Evolutionary conservation across 2,329 filamentous ascomycete species (phyloP).

Genomic region (Zalaria sp.): DNA sequence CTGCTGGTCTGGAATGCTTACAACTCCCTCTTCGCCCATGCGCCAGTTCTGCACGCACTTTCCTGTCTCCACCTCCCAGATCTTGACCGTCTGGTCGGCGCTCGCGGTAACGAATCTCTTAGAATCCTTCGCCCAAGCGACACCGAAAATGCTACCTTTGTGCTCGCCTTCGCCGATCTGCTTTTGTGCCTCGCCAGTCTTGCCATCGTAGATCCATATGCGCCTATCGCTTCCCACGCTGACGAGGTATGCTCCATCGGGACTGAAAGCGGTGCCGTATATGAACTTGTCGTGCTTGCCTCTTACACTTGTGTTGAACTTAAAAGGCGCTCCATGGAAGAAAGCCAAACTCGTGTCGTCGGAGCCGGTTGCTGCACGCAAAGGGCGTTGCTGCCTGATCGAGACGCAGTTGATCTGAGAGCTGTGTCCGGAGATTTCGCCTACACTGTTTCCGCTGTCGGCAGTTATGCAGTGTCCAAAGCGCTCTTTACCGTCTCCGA

Average conservation of each 20-base stretch:
- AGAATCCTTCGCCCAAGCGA: conserved; percentile 81
- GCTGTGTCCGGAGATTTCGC: conserved; percentile 85
- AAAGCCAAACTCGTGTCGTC: conserved; percentile 87
- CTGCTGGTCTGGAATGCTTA: conserved; percentile 72
- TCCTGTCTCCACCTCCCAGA: conserved; percentile 80
- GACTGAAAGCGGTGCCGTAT: conserved; percentile 76
- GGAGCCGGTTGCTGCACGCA: conserved; percentile 79
- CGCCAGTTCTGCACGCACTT: conserved; percentile 71
- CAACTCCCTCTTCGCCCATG: conserved; percentile 58
- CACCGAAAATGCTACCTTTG: conserved; percentile 81
- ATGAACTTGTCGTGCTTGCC: conserved; percentile 80
- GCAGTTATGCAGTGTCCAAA: conserved; percentile 90
- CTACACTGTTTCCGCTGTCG: conserved; percentile 90
- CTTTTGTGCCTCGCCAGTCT: conserved; percentile 71
- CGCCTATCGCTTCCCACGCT: conserved; percentile 85
- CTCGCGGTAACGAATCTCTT: conserved; percentile 80
- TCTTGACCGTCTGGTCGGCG: conserved; percentile 84
- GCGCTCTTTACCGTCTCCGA: conserved; percentile 85
- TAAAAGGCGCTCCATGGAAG: conserved; percentile 88
- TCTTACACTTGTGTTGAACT: conserved; percentile 73
- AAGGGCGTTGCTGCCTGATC: conserved; percentile 76
- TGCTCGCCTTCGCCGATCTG: conserved; percentile 75
- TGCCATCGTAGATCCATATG: conserved; percentile 93
- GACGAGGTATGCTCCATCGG: conserved; percentile 67
- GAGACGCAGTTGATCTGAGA: conserved; percentile 83